Conservation (phyloP, 495 filamentous ascomycete species). For the Talaromyces borbonicus region DNA sequence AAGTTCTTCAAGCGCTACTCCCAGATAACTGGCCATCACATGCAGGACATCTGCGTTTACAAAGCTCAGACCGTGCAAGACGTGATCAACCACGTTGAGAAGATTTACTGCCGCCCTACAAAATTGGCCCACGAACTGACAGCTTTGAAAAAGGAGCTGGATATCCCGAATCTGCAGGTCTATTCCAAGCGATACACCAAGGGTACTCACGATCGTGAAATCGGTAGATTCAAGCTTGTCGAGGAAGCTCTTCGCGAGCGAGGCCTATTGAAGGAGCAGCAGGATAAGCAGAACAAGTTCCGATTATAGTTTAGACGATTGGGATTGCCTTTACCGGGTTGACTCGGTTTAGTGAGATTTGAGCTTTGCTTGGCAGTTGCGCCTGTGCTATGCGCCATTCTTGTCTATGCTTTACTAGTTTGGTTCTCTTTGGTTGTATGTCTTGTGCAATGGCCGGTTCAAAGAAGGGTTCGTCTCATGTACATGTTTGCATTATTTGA, state of each 20-base stretch:
- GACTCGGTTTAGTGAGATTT: no score
- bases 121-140: slow-evolving; percentile 36
- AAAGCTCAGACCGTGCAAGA: slow-evolving; percentile 41
- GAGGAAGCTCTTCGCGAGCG: slow-evolving; percentile 57
- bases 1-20: slow-evolving; percentile 72
- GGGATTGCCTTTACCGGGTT: not conserved
- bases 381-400: no score
- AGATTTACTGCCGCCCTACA: slow-evolving; percentile 42
- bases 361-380: no score
- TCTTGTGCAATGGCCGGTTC: no score
- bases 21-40: slow-evolving; percentile 62
- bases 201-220: slow-evolving; percentile 58
- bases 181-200: slow-evolving; percentile 48
- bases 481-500: no score
- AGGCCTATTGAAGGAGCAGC: slow-evolving; percentile 31
- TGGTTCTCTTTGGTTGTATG: no score
- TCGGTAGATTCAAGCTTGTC: slow-evolving; percentile 82
- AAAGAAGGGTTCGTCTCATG: no score
- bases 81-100: slow-evolving; percentile 41
- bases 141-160: slow-evolving; percentile 27
- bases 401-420: no score
- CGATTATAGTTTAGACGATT: not conserved
- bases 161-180: slow-evolving; percentile 62
- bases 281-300: not conserved
- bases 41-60: slow-evolving; percentile 57